phyloP scores from a whole-genome alignment of 805 yeast genomes.

The Candida railenensis region DNA sequence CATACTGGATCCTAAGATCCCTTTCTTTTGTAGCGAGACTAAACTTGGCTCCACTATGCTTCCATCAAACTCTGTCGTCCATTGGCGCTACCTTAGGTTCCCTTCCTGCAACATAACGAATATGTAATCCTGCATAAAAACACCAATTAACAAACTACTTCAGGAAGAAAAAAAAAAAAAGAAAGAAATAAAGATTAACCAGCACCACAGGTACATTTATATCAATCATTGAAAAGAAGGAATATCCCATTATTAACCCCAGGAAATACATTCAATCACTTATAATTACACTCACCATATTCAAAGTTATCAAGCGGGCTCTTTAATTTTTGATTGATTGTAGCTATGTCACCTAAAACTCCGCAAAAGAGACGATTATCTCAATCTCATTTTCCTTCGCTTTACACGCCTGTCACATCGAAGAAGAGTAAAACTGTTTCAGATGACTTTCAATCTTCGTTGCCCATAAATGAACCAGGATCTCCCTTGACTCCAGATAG shows the following conservation, averaged over 20 bases:
- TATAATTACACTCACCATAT: not conserved
- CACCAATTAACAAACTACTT: conserved; percentile 1
- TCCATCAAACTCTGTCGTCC: no score
- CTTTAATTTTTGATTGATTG: not conserved
- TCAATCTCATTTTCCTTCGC: not conserved
- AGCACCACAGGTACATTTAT: not conserved
- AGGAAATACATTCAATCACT: not conserved
- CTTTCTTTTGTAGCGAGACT: no score
- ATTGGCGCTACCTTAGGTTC: no score
- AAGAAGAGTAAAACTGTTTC: not conserved
- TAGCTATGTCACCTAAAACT: conserved; percentile 2
- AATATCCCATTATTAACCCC: not conserved
- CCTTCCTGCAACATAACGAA: no score
- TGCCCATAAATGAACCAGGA: no score
- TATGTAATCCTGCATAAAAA: not conserved
- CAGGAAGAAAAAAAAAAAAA: not conserved
- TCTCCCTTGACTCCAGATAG: not conserved
- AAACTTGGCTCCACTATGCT: no score
- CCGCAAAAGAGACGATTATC: conserved; percentile 2
- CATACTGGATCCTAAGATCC: no score
- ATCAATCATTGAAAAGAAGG: no score
- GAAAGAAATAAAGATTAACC: not conserved
- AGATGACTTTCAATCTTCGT: no score
- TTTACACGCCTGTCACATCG: conserved; percentile 2
- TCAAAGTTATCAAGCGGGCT: not conserved